These are phyloP conservation scores for Pseudevernia furfuracea DNA, from an alignment of 495 filamentous ascomycete genomes.

Conservation along the genomic window DNA sequence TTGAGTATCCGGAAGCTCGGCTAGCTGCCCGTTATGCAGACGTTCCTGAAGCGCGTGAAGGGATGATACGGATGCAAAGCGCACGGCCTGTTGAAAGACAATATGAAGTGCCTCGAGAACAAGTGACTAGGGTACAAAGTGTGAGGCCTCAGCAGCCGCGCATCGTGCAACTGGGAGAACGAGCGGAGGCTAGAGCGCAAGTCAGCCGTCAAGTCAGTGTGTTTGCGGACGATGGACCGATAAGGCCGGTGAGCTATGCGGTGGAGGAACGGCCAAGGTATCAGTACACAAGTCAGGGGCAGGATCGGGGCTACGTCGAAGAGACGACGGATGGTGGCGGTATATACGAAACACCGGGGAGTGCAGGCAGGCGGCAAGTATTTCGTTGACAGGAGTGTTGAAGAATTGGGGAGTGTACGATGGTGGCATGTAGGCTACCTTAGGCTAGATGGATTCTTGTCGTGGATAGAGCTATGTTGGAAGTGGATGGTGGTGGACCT, in stretches of 20 bases:
- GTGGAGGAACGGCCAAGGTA: slow-evolving; percentile 19
- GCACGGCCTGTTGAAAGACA: slow-evolving; percentile 48
- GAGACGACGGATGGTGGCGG: slow-evolving; percentile 9
- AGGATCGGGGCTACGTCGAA: slow-evolving; percentile 18
- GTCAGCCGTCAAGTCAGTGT: slow-evolving; percentile 32
- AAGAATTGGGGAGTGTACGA: background rate
- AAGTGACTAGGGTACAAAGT: slow-evolving; percentile 43
- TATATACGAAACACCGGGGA: slow-evolving; percentile 15
- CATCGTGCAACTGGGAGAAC: slow-evolving; percentile 22
- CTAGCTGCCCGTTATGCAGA: slow-evolving; percentile 38
- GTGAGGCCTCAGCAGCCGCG: slow-evolving; percentile 40
- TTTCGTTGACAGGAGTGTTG: slow-evolving; percentile 1
- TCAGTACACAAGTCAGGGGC: slow-evolving; percentile 19
- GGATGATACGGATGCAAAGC: slow-evolving; percentile 49
- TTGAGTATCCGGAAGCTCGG: slow-evolving; percentile 38
- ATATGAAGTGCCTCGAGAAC: slow-evolving; percentile 47
- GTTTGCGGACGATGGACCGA: slow-evolving; percentile 32
- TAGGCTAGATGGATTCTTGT: background rate
- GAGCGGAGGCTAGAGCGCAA: slow-evolving; percentile 18
- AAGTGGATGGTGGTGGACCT: slow-evolving; percentile 3
- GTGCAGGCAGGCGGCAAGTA: slow-evolving; percentile 13
- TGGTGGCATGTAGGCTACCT: background rate
- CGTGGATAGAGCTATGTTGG: background rate
- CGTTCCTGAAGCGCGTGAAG: slow-evolving; percentile 42
- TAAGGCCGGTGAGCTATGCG: slow-evolving; percentile 10